Conservation (phyloP, 2,329 filamentous ascomycete species). For the Exophiala sp. region DNA sequence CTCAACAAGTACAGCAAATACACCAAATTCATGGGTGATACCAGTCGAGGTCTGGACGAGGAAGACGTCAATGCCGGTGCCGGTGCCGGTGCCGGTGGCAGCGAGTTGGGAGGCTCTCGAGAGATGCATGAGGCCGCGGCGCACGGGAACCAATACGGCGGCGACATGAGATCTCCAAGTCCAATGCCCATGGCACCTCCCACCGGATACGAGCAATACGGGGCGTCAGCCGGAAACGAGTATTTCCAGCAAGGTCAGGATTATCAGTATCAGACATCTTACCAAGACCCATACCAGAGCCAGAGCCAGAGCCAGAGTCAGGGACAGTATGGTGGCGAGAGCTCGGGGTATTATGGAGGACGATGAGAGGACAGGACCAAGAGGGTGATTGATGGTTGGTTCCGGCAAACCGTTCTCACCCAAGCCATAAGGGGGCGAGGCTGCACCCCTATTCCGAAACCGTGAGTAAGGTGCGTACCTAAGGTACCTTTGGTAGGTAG, state of each 20-base stretch:
- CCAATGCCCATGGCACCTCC: constrained; percentile 21
- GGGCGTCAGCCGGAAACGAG: constrained; percentile 1
- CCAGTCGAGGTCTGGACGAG: constrained; percentile 18
- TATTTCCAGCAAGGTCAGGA: constrained; percentile 12
- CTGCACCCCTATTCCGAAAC: too few relatives aligned
- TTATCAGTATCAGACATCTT: constrained; percentile 18
- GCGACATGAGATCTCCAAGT: constrained; percentile 16
- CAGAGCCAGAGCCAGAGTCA: constrained; percentile 10
- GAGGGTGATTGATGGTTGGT: too few relatives aligned
- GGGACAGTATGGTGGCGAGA: constrained; percentile 17
- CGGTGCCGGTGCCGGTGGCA: constrained; percentile 9
- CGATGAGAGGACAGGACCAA: constrained; percentile 7
- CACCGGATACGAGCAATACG: constrained; percentile 24
- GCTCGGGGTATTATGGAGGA: constrained; percentile 19
- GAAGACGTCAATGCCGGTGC: constrained; percentile 4
- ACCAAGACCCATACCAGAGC: constrained; percentile 17
- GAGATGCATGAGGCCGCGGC: constrained; percentile 20
- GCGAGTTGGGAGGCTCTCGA: constrained; percentile 14
- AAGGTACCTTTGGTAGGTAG: too few relatives aligned
- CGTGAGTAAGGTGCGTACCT: too few relatives aligned
- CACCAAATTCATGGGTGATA: constrained; percentile 22
- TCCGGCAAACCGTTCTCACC: too few relatives aligned
- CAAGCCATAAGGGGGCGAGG: too few relatives aligned
- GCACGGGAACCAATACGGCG: constrained; percentile 6
- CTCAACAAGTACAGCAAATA: constrained; percentile 23